phyloP scores from a whole-genome alignment of 2,329 filamentous ascomycete genomes.

The Hypomyces rosellus region DNA sequence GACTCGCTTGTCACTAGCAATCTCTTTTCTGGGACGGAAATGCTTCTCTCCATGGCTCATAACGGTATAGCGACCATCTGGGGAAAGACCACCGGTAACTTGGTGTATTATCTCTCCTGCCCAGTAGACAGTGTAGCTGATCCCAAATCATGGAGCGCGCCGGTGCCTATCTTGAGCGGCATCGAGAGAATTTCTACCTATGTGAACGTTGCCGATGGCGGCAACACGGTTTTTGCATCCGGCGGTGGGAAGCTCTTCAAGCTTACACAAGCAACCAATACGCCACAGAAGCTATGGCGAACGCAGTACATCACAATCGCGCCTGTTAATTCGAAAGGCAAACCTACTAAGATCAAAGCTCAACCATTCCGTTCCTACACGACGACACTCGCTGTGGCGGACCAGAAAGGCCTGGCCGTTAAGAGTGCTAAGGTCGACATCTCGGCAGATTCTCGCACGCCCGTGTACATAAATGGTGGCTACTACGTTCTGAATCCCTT shows the following conservation, averaged over 20 bases:
- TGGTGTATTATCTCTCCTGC: not conserved
- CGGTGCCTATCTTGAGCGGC: not conserved
- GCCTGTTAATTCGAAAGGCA: too few species aligned
- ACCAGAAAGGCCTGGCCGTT: too few species aligned
- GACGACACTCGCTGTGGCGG: too few species aligned
- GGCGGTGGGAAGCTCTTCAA: not conserved
- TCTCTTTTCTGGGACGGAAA: not conserved
- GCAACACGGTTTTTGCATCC: constrained; percentile 1
- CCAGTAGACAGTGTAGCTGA: not conserved
- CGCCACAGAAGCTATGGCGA: not conserved
- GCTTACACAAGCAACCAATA: not conserved
- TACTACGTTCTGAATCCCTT: too few species aligned
- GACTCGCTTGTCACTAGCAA: not conserved
- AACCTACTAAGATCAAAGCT: too few species aligned
- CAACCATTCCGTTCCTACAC: too few species aligned
- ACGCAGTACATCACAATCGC: not conserved
- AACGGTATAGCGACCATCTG: not conserved
- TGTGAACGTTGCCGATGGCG: not conserved
- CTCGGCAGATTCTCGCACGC: too few species aligned
- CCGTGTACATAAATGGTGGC: too few species aligned
- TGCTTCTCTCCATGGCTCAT: not conserved
- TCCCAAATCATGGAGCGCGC: not conserved
- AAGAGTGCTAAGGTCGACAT: too few species aligned
- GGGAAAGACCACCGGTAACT: not conserved
- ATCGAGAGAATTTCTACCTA: not conserved